Evolutionary conservation across 1,139 yeast species (phyloP).

Genomic region (Sugiyamaella pinicola): DNA sequence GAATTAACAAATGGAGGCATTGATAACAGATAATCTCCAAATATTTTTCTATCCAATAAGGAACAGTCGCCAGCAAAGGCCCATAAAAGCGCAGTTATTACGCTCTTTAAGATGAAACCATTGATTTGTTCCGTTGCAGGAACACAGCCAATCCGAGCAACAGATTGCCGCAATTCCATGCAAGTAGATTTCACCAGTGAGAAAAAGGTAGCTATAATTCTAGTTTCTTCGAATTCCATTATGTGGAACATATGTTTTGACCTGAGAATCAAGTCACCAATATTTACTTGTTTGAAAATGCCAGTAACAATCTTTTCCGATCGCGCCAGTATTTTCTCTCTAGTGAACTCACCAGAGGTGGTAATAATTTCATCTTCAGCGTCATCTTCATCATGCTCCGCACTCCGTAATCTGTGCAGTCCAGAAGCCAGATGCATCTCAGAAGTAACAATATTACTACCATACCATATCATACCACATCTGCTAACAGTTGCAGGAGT

Average conservation of each 20-base stretch:
- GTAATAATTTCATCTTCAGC: constrained; percentile 36
- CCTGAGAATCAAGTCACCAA: constrained; percentile 29
- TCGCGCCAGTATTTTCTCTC: constrained; percentile 24
- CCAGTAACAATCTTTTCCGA: constrained; percentile 17
- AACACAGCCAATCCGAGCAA: constrained; percentile 29
- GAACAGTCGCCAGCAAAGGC: constrained; percentile 66
- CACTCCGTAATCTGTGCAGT: background rate
- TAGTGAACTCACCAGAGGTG: constrained; percentile 22
- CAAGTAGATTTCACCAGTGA: constrained; percentile 37
- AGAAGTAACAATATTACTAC: constrained; percentile 42
- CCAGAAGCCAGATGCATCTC: constrained; percentile 32
- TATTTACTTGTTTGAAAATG: constrained; percentile 30
- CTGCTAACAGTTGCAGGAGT: constrained; percentile 93
- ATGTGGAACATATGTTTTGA: constrained; percentile 49
- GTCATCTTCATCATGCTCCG: constrained; percentile 28
- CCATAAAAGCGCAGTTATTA: constrained; percentile 60
- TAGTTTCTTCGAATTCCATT: constrained; percentile 52
- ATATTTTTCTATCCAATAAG: constrained; percentile 45
- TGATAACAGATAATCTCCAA: constrained; percentile 44
- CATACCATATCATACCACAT: constrained; percentile 87
- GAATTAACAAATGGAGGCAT: constrained; percentile 33
- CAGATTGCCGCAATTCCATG: constrained; percentile 25
- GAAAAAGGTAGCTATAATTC: constrained; percentile 49
- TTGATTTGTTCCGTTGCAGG: constrained; percentile 34
- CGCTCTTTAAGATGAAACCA: constrained; percentile 45